These are phyloP conservation scores for Dorcoceras hygrometricum DNA, from an alignment of 257 asterid genomes.

Conservation along the genomic window DNA sequence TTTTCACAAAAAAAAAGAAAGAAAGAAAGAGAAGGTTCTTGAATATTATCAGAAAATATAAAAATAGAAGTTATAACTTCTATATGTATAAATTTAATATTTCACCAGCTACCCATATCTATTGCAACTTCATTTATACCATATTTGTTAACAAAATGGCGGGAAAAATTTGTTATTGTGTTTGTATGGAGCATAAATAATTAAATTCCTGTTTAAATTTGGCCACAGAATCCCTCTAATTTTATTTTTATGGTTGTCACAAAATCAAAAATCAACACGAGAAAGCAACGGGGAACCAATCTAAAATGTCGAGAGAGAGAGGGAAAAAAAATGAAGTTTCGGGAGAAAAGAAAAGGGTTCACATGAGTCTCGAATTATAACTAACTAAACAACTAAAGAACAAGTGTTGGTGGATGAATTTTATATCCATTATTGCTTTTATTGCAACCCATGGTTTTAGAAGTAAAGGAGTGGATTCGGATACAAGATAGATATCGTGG, in stretches of 20 bases:
- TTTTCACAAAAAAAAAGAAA: too few relatives aligned
- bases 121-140: too few relatives aligned
- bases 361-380: constrained; percentile 45
- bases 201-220: neutral
- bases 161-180: too few relatives aligned
- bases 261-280: constrained; percentile 35
- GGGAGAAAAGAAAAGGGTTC: constrained; percentile 32
- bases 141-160: too few relatives aligned
- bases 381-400: neutral
- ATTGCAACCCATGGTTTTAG: neutral
- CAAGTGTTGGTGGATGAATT: neutral
- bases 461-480: neutral
- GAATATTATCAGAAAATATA: too few relatives aligned
- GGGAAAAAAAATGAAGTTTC: constrained; percentile 24
- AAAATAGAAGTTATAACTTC: too few relatives aligned
- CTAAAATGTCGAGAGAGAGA: neutral
- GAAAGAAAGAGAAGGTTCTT: too few relatives aligned
- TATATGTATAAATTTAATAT: too few relatives aligned
- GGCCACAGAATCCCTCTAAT: neutral
- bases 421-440: neutral
- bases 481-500: too few relatives aligned
- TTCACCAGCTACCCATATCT: too few relatives aligned
- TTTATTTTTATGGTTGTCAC: neutral
- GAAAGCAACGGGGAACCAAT: constrained; percentile 32
- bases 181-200: neutral